Evolutionary conservation across 1,284 basidiomycete genomes (phyloP), one percentile per base, ranked within the genome.

Genomic region (Irpex sp.): DNA sequence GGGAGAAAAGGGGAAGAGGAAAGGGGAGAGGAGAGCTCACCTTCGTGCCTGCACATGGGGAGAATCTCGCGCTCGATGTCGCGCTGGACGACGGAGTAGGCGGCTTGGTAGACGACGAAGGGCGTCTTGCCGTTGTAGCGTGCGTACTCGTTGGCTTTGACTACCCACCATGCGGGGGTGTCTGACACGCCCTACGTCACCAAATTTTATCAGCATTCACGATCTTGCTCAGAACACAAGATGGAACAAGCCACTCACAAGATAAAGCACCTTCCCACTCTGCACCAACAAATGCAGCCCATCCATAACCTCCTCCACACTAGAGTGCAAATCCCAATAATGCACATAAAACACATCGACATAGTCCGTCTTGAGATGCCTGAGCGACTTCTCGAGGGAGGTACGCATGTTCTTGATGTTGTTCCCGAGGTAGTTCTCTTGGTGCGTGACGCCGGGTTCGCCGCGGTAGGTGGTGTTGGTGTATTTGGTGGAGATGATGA

Each of bases 21-120:
- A n/a, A 36, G 21, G n/a, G 21, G 56, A 49, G 39, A 17, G 13
- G 17, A n/a, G 21, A n/a, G 53, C 47, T 36, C 37, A 62, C 67
- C 69, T 56, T 70, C 68, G 7, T 57, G 43, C 21, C 57, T 61
- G 49, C 47, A 63, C 85, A 87, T 86, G 5, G 84, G 85, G 57
- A 88, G 78, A 65, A 88, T 81, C n/a, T 87, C 85, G 11, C 83
- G 76, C 73, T 87, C 85, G 60, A 86, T 75, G 63, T 82, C 82
- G 55, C 84, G 77, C 46, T 75, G 66, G 61, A 80, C 70, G 57
- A 85, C 74, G 66, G 77, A 83, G 81, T 81, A 88, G 9, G 68
- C 66, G 31, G 84, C 86, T 70, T 87, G 84, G 69, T 85, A 88
- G 61, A 87, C 74, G 51, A 80, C 77, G 65, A 88, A 87, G 5